A percentile compares a stretch with the other conserved stretches of the same genome.
Conservation (phyloP, 2,329 filamentous ascomycete genomes). For the Colletotrichum sp. region DNA sequence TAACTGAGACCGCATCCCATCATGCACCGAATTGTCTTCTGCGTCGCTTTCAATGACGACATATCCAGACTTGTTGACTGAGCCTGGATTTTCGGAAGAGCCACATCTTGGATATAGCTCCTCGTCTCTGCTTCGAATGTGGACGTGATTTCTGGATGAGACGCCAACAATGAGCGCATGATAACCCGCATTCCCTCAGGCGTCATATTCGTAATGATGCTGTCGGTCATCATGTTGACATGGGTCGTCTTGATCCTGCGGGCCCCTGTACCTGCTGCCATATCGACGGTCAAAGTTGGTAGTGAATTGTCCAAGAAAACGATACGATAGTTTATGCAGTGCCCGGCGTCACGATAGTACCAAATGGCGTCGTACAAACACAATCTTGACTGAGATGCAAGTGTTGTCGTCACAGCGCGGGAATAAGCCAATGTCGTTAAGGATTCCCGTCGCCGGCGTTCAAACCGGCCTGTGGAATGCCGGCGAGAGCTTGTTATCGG, state of each 20-base stretch:
- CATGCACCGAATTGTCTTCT: conserved; percentile 28
- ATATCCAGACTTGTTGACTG: not conserved
- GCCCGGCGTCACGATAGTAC: not conserved
- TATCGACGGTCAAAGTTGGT: not conserved
- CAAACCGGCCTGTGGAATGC: not conserved
- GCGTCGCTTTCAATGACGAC: conserved; percentile 9
- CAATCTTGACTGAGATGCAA: not conserved
- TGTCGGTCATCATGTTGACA: conserved; percentile 53
- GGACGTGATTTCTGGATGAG: conserved; percentile 31
- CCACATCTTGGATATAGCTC: conserved; percentile 28
- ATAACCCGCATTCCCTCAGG: conserved; percentile 42
- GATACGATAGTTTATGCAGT: not conserved
- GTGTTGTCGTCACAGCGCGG: not conserved
- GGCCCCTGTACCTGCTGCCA: not conserved
- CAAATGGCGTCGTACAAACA: not conserved
- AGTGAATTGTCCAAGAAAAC: not conserved
- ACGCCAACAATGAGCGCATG: conserved; percentile 30
- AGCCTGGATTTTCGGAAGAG: not conserved
- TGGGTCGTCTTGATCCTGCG: conserved; percentile 34
- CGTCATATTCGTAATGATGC: conserved; percentile 46
- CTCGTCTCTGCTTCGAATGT: conserved; percentile 35
- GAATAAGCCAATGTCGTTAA: not conserved
- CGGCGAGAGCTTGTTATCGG: not conserved
- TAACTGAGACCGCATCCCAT: conserved; percentile 27
- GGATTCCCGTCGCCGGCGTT: not conserved